These are phyloP conservation scores for Populus nigra DNA, from an alignment of 345 rosid species.

Conservation along the genomic window DNA sequence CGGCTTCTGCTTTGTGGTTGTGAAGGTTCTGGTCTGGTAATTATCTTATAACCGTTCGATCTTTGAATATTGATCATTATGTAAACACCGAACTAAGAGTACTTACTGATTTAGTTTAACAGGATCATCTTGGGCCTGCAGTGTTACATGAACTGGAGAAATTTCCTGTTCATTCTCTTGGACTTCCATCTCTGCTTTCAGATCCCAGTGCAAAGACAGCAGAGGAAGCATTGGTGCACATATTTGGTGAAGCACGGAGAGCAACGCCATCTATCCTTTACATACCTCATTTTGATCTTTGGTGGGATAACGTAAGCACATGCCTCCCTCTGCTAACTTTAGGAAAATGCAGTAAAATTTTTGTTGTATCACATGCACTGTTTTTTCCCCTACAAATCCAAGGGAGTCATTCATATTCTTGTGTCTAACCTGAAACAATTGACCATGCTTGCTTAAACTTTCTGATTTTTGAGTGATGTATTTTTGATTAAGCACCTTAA, in stretches of 20 bases:
- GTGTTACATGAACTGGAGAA: constrained; percentile 94
- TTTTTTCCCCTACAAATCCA: no score
- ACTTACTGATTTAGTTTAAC: constrained; percentile 75
- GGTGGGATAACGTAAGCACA: constrained; percentile 94
- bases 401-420: background rate
- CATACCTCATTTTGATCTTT: constrained; percentile 82
- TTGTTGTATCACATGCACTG: background rate
- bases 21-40: constrained; percentile 98
- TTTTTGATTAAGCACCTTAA: background rate
- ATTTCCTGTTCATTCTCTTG: constrained; percentile 93
- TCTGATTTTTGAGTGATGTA: background rate
- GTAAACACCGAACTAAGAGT: constrained; percentile 43
- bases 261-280: constrained; percentile 91
- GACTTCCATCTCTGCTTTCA: constrained; percentile 95
- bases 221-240: constrained; percentile 97
- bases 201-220: constrained; percentile 99
- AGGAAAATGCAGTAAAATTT: constrained; percentile 1
- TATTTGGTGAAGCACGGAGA: constrained; percentile 98
- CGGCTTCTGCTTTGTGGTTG: constrained; percentile 78
- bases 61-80: constrained; percentile 14
- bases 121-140: constrained; percentile 99
- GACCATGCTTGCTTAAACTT: background rate
- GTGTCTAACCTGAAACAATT: constrained; percentile 2
- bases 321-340: constrained; percentile 2
- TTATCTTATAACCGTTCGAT: constrained; percentile 32